phyloP scores from a whole-genome alignment of 805 yeast genomes.

The Barnettozyma botsteinii region DNA sequence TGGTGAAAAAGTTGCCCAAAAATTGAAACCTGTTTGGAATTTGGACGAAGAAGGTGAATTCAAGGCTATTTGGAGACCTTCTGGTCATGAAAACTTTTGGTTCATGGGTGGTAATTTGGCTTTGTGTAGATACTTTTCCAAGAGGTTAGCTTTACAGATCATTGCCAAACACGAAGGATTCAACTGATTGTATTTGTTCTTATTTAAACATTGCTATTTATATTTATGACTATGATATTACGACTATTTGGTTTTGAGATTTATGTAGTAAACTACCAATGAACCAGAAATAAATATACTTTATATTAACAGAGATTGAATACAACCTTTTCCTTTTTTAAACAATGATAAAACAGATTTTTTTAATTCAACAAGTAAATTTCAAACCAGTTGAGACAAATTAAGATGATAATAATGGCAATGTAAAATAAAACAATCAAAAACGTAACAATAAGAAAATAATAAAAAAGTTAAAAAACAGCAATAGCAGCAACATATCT shows the following conservation, averaged over 20 bases:
- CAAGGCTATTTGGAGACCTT: constrained; percentile 32
- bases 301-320: no score
- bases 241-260: no score
- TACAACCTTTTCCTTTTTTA: no score
- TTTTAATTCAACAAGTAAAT: background rate
- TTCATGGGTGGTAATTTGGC: constrained; percentile 40
- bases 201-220: background rate
- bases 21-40: constrained; percentile 37
- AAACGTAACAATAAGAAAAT: background rate
- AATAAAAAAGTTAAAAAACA: no score
- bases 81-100: constrained; percentile 37
- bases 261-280: no score
- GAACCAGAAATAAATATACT: background rate
- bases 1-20: constrained; percentile 32
- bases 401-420: background rate
- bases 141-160: constrained; percentile 36
- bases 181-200: constrained; percentile 5
- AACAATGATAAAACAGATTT: no score
- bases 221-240: background rate
- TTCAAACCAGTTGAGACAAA: constrained; percentile 6
- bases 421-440: background rate
- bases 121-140: constrained; percentile 33
- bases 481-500: no score
- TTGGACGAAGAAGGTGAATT: constrained; percentile 40
- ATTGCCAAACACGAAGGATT: constrained; percentile 30